A percentile compares a stretch with the other conserved stretches of the same genome.
Evolutionary conservation across 2,329 filamentous ascomycete species (phyloP).

Genomic region (Bipolaris cookei): DNA sequence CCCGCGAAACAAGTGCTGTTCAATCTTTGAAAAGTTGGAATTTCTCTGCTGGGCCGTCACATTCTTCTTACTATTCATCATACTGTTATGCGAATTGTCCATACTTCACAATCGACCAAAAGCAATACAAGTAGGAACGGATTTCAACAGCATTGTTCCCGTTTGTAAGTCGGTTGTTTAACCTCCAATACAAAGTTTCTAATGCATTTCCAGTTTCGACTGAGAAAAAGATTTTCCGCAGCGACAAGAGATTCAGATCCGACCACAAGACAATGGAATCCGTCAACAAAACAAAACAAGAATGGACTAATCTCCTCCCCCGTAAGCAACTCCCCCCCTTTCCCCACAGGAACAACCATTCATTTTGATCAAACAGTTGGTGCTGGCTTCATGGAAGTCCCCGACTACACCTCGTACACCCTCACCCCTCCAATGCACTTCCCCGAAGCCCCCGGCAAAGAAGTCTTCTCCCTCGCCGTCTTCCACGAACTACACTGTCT

Average conservation of each 20-base stretch:
- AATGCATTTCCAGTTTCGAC: constrained; percentile 14
- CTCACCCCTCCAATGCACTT: constrained; percentile 30
- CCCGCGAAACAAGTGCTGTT: not conserved
- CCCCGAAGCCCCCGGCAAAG: constrained; percentile 7
- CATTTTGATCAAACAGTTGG: constrained; percentile 11
- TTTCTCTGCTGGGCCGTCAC: constrained; percentile 19
- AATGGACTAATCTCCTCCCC: constrained; percentile 20
- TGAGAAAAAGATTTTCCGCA: constrained; percentile 21
- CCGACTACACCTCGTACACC: constrained; percentile 5
- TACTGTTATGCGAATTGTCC: constrained; percentile 20
- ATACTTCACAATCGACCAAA: constrained; percentile 22
- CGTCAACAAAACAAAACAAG: constrained; percentile 16
- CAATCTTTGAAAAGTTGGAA: not conserved
- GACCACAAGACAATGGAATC: constrained; percentile 25
- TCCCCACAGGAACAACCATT: not conserved
- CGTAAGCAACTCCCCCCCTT: constrained; percentile 4
- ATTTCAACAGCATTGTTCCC: constrained; percentile 25
- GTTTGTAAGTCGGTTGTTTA: constrained; percentile 8
- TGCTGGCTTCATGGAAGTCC: constrained; percentile 26
- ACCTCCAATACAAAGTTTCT: not conserved
- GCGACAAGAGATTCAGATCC: constrained; percentile 21
- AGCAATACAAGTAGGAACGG: constrained; percentile 9
- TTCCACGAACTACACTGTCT: constrained; percentile 33
- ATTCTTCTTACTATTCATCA: constrained; percentile 16
- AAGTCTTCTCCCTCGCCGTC: constrained; percentile 22